Conservation (phyloP, 371 early-diverging fungal species). For the Rhizopus delemar region DNA sequence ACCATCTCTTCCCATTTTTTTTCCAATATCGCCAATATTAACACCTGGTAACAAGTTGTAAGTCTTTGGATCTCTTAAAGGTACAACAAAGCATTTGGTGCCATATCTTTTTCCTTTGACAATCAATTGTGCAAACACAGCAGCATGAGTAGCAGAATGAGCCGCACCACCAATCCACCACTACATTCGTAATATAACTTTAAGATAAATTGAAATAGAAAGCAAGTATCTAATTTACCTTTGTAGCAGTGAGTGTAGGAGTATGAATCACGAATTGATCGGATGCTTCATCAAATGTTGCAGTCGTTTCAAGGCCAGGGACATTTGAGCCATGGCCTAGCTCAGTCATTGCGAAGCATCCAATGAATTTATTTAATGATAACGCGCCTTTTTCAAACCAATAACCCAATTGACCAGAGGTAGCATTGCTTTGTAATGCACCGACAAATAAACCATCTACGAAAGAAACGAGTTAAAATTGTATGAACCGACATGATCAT, state of each 20-base stretch:
- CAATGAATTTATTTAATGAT: conserved; percentile 77
- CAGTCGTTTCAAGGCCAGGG: conserved; percentile 90
- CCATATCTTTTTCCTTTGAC: conserved; percentile 79
- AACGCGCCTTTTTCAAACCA: conserved; percentile 90
- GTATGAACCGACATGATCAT: neutral
- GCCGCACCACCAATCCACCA: conserved; percentile 98
- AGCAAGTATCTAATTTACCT: conserved; percentile 25
- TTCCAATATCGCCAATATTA: conserved; percentile 72
- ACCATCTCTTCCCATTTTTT: conserved; percentile 82
- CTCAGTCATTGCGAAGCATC: conserved; percentile 94
- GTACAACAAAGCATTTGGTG: conserved; percentile 77
- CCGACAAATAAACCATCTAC: conserved; percentile 84
- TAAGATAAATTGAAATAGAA: neutral
- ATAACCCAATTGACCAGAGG: conserved; percentile 81
- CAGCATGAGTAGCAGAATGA: conserved; percentile 80
- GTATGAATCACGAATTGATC: conserved; percentile 91
- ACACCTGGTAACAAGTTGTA: conserved; percentile 61
- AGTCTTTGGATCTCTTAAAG: conserved; percentile 61
- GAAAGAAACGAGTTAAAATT: neutral
- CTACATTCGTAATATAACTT: conserved; percentile 7
- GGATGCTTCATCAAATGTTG: conserved; percentile 81
- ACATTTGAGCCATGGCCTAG: conserved; percentile 90
- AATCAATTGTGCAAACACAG: conserved; percentile 79
- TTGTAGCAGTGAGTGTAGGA: conserved; percentile 87
- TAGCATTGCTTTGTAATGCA: conserved; percentile 86